A percentile compares a stretch with the other conserved stretches of the same genome.
Conservation (phyloP, 306 rosid genomes). For the Notholithocarpus densiflorus region DNA sequence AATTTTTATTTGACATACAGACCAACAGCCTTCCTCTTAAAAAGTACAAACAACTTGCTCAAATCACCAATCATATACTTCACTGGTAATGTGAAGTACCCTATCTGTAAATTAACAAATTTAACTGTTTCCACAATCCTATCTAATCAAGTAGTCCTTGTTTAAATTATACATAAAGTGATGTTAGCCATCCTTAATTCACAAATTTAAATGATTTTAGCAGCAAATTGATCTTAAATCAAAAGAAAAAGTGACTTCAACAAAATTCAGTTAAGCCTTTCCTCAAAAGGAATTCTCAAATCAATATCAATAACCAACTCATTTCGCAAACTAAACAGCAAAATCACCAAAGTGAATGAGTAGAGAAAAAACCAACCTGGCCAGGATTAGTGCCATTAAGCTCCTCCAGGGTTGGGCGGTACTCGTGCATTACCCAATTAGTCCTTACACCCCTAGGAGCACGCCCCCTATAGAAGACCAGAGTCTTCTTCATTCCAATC, state of each 20-base stretch:
- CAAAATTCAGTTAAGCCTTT: neutral
- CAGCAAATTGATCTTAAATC: neutral
- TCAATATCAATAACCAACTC: neutral
- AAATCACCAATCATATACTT: neutral
- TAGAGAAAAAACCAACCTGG: constrained; percentile 51
- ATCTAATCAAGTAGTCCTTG: neutral
- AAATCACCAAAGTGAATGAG: neutral
- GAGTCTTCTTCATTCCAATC: constrained; percentile 97
- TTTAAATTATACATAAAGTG: neutral
- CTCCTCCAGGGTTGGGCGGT: constrained; percentile 76
- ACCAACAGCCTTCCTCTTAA: neutral
- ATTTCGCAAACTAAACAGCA: neutral
- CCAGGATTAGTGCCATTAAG: constrained; percentile 97
- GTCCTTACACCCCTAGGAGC: constrained; percentile 92
- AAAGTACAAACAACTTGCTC: neutral
- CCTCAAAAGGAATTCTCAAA: neutral
- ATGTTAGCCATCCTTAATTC: neutral
- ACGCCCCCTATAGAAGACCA: constrained; percentile 89
- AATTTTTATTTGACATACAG: neutral
- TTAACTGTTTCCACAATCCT: neutral
- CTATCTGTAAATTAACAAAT: neutral
- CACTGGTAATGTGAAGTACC: neutral
- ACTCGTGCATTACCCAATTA: constrained; percentile 97
- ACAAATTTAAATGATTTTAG: neutral
- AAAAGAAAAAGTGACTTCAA: neutral